phyloP scores from a whole-genome alignment of 441 rosid genomes.

The Macaranga tanarius region DNA sequence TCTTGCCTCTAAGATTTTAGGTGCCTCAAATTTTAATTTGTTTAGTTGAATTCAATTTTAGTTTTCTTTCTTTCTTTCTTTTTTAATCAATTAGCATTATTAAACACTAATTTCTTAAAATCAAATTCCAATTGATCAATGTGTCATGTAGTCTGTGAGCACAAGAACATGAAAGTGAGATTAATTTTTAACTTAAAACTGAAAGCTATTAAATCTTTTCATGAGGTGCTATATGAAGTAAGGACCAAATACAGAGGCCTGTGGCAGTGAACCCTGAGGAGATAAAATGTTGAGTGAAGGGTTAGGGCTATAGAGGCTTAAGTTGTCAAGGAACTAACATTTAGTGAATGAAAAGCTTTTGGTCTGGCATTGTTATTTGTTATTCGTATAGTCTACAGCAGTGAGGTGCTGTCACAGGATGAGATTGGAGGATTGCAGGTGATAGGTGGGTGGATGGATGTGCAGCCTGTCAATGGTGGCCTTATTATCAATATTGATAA shows the following conservation, averaged over 20 bases:
- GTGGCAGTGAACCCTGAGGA: slow-evolving; percentile 13
- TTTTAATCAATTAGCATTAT: no score
- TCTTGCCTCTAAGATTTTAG: no score
- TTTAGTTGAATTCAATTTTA: no score
- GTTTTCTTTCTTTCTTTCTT: no score
- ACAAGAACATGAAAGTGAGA: background rate
- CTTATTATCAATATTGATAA: slow-evolving; percentile 34
- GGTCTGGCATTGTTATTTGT: slow-evolving; percentile 31
- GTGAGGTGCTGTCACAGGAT: slow-evolving; percentile 29
- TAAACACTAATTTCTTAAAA: no score
- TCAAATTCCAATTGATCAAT: no score
- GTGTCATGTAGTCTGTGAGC: no score
- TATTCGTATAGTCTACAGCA: slow-evolving; percentile 41
- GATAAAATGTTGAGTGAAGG: slow-evolving; percentile 34
- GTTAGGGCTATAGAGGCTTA: slow-evolving; percentile 23
- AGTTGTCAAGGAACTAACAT: slow-evolving; percentile 24
- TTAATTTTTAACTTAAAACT: slow-evolving; percentile 20
- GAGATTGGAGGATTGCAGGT: slow-evolving; percentile 31
- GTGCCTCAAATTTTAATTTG: no score
- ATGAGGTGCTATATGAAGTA: slow-evolving; percentile 28
- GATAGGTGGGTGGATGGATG: slow-evolving; percentile 31
- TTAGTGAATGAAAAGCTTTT: slow-evolving; percentile 1
- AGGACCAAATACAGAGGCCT: slow-evolving; percentile 27
- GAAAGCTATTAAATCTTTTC: slow-evolving; percentile 28
- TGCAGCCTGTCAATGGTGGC: slow-evolving; percentile 27